These are phyloP conservation scores for Penicillium italicum DNA, from an alignment of 2,329 filamentous ascomycete species.

Conservation along the genomic window DNA sequence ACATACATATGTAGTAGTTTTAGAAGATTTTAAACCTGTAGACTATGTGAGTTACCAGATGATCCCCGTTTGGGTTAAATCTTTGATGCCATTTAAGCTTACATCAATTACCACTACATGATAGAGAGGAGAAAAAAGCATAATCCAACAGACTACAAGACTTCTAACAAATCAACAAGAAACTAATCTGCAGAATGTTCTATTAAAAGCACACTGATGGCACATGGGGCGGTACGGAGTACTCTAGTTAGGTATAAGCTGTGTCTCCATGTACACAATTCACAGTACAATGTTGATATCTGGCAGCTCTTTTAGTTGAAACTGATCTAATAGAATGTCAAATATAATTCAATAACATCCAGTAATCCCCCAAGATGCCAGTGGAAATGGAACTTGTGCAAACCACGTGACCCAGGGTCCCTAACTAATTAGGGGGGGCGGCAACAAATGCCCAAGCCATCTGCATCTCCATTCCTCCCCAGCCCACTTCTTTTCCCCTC, in stretches of 20 bases:
- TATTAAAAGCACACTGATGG: slow-evolving; percentile 8
- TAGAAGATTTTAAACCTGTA: not conserved
- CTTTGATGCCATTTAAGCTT: not conserved
- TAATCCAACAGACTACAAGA: not conserved
- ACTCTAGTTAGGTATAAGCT: not conserved
- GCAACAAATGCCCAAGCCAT: slow-evolving; percentile 29
- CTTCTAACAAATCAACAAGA: not conserved
- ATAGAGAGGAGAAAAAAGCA: not conserved
- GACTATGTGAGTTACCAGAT: not conserved
- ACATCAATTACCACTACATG: not conserved
- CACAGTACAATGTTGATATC: not conserved
- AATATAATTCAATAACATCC: not conserved
- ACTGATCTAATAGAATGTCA: not conserved
- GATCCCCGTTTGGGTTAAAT: not conserved
- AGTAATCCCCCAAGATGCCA: no score
- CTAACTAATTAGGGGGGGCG: slow-evolving; percentile 23
- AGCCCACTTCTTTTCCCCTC: slow-evolving; percentile 14
- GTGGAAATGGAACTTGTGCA: not conserved
- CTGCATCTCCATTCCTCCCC: slow-evolving; percentile 23
- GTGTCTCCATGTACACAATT: not conserved
- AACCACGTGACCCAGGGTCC: slow-evolving; percentile 13
- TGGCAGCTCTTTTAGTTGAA: not conserved
- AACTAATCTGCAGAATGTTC: not conserved
- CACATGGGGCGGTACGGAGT: not conserved
- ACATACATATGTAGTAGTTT: no score